phyloP scores from a whole-genome alignment of 495 filamentous ascomycete genomes.

The Penicillium simplicissimum region DNA sequence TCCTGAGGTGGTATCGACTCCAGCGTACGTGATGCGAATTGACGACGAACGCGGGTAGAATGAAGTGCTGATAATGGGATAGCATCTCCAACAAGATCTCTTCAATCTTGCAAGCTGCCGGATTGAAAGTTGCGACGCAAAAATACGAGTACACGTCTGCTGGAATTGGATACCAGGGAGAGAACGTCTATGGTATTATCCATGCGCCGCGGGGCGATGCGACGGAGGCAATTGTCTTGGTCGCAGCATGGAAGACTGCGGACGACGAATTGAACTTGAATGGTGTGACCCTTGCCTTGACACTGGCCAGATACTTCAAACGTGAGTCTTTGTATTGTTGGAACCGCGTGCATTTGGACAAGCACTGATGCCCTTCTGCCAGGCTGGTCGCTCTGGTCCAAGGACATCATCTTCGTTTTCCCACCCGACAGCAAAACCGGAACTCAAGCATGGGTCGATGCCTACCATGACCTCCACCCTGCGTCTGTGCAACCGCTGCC shows the following conservation, averaged over 20 bases:
- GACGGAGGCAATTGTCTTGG: constrained; percentile 94
- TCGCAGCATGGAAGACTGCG: constrained; percentile 85
- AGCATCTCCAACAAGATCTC: constrained; percentile 70
- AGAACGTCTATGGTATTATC: constrained; percentile 95
- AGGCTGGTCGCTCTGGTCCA: constrained; percentile 98
- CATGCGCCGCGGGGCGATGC: constrained; percentile 94
- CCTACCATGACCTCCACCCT: constrained; percentile 88
- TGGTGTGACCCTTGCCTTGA: constrained; percentile 81
- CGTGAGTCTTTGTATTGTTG: constrained; percentile 42
- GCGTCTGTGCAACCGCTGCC: constrained; percentile 71
- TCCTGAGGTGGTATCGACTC: constrained; percentile 34
- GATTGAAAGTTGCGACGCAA: constrained; percentile 83
- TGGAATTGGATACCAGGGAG: constrained; percentile 71
- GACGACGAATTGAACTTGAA: constrained; percentile 78
- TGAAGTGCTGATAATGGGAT: constrained; percentile 11
- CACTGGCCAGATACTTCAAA: constrained; percentile 92
- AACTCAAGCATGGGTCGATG: constrained; percentile 95
- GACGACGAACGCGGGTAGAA: background rate
- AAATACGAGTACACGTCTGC: constrained; percentile 76
- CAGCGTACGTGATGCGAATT: constrained; percentile 43
- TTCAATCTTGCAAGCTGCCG: constrained; percentile 70
- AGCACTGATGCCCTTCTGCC: constrained; percentile 20
- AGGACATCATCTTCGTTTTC: constrained; percentile 93
- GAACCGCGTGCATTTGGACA: background rate
- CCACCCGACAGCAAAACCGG: constrained; percentile 86